Evolutionary conservation across 2,329 filamentous ascomycete genomes (phyloP).

Genomic region (Nigrospora osmanthi): DNA sequence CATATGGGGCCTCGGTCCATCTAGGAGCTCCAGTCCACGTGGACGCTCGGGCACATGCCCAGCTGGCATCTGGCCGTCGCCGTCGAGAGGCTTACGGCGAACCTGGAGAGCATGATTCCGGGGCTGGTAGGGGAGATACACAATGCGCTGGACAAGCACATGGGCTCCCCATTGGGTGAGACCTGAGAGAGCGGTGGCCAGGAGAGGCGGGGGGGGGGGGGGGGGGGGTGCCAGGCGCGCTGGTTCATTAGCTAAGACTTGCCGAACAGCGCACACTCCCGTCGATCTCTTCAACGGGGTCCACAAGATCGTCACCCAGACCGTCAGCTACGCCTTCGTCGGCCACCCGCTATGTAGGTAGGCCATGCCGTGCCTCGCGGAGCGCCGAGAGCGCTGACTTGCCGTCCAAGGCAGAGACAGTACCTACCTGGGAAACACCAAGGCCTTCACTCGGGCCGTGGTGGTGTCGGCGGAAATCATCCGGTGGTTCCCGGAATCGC

Average conservation of each 20-base stretch:
- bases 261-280: not conserved
- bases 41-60: not conserved
- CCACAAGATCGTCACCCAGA: not conserved
- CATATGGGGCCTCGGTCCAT: not conserved
- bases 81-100: not conserved
- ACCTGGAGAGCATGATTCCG: not conserved
- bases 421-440: not conserved
- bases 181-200: not conserved
- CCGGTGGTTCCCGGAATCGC: not conserved
- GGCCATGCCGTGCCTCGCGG: not conserved
- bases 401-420: not conserved
- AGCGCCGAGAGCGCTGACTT: not conserved
- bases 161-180: not conserved
- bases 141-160: not conserved
- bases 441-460: not conserved
- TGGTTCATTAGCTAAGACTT: not conserved
- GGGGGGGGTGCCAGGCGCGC: no score
- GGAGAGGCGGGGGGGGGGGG: no score
- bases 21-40: not conserved
- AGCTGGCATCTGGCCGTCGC: not conserved
- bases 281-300: not conserved
- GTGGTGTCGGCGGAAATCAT: not conserved
- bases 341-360: conserved; percentile 1
- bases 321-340: not conserved
- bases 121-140: not conserved